Percentiles rank a stretch among this genome's conserved stretches.
phyloP scores from a whole-genome alignment of 768 basidiomycete species.

The Tylopilus subfusipes region DNA sequence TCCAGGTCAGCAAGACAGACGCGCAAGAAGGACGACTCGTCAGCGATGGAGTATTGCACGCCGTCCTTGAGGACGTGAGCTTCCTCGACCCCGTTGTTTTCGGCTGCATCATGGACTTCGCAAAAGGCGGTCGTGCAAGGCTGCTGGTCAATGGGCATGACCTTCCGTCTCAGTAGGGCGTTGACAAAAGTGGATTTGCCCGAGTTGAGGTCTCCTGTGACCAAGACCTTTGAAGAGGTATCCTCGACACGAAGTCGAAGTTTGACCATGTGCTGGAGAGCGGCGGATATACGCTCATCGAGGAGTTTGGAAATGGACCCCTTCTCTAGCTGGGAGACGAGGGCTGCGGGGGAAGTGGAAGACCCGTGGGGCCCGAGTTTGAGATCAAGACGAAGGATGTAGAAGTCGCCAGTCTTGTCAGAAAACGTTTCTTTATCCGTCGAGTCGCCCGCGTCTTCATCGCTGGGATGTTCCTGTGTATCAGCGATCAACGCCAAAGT shows the following conservation, averaged over 20 bases:
- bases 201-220: slow-evolving; percentile 97
- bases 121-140: slow-evolving; percentile 97
- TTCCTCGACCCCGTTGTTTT: slow-evolving; percentile 78
- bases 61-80: slow-evolving; percentile 78
- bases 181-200: slow-evolving; percentile 99
- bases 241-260: slow-evolving; percentile 86
- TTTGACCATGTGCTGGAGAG: slow-evolving; percentile 76
- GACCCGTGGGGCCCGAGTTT: slow-evolving; percentile 78
- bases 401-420: slow-evolving; percentile 59
- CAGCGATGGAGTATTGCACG: slow-evolving; percentile 59
- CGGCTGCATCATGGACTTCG: slow-evolving; percentile 89
- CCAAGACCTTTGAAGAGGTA: slow-evolving; percentile 91
- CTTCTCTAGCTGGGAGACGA: slow-evolving; percentile 92
- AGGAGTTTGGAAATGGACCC: slow-evolving; percentile 88
- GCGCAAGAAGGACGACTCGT: slow-evolving; percentile 75
- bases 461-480: slow-evolving; percentile 33
- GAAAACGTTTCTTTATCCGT: slow-evolving; percentile 38
- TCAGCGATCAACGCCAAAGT: slow-evolving; percentile 56
- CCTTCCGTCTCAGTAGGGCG: slow-evolving; percentile 81
- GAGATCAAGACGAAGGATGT: slow-evolving; percentile 88
- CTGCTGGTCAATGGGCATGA: slow-evolving; percentile 98
- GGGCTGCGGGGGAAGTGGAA: slow-evolving; percentile 55
- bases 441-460: slow-evolving; percentile 20
- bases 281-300: slow-evolving; percentile 74
- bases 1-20: slow-evolving; percentile 70